Evolutionary conservation across 1,284 basidiomycete species (phyloP), one percentile per base, ranked within the genome.

Genomic region (Mycena citricolor): DNA sequence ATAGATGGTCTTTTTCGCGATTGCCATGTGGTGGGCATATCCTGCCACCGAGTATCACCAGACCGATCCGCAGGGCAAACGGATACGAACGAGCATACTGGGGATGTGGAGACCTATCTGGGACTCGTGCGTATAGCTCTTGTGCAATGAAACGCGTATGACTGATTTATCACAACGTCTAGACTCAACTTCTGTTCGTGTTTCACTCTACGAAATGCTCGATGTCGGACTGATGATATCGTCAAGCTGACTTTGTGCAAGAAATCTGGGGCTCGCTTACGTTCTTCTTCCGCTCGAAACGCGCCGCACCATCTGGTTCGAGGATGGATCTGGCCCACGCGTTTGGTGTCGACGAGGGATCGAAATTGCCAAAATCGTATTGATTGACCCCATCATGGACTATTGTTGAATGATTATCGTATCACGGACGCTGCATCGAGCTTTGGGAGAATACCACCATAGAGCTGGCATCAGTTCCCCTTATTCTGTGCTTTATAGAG

Each of bases 1-100:
- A n/a, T n/a, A 83, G 83, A 92, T 92, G 90, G 82, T 93, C 31
- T 69, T 91, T 59, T 91, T 93, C 61, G 73, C 88, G 7, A 51
- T 63, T 1, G 65, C 87, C 43, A 91, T 92, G 83, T 73, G 78
- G 66, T 92, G 87, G 86, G 85, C 91, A 0, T 94, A 91, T 58
- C 74, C 72, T 8, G 73, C 74, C 57, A 74, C 66, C 0, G 88
- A 91, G 49, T 93, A 93, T n/a, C n/a, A n/a, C n/a, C n/a, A n/a
- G n/a, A n/a, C n/a, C n/a, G n/a, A n/a, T n/a, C n/a, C n/a, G n/a
- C n/a, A n/a, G n/a, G n/a, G n/a, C 63, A 64, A 60, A 44, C 42
- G 45, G 8, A 39, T 54, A 30, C 67, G 63, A n/a, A 43, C 56
- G 8, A 54, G 57, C n/a, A 46, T 65, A 42, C 83, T 79, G 1